A percentile compares a stretch with the other conserved stretches of the same genome.
phyloP scores from a whole-genome alignment of 2,329 filamentous ascomycete species.

The Colletotrichum navitas region DNA sequence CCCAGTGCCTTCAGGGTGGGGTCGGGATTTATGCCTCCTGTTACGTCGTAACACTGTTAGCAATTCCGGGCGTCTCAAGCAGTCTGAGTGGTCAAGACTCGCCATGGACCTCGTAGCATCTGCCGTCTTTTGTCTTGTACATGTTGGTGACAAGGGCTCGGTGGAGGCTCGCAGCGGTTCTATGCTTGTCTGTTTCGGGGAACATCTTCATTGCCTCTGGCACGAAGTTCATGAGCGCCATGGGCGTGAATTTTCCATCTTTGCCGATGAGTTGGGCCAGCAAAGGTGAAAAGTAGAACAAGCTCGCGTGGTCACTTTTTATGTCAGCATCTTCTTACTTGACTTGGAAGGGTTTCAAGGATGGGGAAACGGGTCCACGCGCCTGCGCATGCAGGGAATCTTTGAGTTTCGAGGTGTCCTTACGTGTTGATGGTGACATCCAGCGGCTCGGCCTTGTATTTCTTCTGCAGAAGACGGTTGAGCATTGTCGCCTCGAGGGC shows the following conservation, averaged over 20 bases:
- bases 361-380: background rate
- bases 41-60: background rate
- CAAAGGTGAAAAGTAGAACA: conserved; percentile 38
- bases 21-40: conserved; percentile 42
- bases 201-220: conserved; percentile 37
- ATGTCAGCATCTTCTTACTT: conserved; percentile 12
- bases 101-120: conserved; percentile 45
- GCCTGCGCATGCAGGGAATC: background rate
- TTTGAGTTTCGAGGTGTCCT: background rate
- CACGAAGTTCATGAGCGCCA: conserved; percentile 31
- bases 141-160: conserved; percentile 44
- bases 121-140: conserved; percentile 47
- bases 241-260: conserved; percentile 33
- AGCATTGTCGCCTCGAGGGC: conserved; percentile 61
- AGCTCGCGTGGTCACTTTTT: conserved; percentile 33
- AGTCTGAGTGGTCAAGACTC: background rate
- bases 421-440: conserved; percentile 62
- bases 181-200: conserved; percentile 29
- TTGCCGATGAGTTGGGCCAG: conserved; percentile 26
- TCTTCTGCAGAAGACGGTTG: conserved; percentile 58
- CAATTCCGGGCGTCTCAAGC: fast-evolving
- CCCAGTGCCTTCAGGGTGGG: conserved; percentile 42
- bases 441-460: conserved; percentile 56
- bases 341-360: background rate
- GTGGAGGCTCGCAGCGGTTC: conserved; percentile 28